These are phyloP conservation scores for Pichia scutulata DNA, from an alignment of 805 yeast genomes.

Conservation along the genomic window DNA sequence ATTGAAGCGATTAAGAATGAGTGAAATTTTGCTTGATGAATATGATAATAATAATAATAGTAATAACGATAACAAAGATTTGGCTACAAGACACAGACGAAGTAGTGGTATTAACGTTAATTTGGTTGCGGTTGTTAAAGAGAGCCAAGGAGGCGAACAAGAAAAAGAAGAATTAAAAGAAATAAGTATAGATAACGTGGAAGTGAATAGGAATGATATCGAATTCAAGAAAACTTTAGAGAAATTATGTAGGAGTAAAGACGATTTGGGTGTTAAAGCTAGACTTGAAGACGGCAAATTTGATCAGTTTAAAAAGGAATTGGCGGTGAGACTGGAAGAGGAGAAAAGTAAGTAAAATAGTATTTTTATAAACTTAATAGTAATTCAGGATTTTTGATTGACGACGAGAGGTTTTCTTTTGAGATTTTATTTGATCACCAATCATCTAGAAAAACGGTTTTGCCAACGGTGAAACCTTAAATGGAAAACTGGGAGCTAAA, in stretches of 20 bases:
- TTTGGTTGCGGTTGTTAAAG: constrained; percentile 17
- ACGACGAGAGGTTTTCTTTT: too few species aligned
- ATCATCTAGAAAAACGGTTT: too few species aligned
- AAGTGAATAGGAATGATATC: background rate
- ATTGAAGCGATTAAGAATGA: constrained; percentile 4
- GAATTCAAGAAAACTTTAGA: constrained; percentile 7
- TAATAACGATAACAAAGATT: background rate
- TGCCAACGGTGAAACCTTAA: too few species aligned
- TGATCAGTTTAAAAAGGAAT: constrained; percentile 14
- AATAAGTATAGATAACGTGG: background rate
- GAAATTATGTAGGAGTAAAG: background rate
- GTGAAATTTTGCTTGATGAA: constrained; percentile 6
- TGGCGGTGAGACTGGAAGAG: constrained; percentile 15
- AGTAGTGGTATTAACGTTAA: constrained; percentile 27
- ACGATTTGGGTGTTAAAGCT: background rate
- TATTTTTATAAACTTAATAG: too few species aligned
- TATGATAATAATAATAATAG: too few species aligned
- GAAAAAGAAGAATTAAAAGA: constrained; percentile 1
- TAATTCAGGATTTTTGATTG: too few species aligned
- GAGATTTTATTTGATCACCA: too few species aligned
- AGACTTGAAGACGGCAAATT: constrained; percentile 5
- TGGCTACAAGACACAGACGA: constrained; percentile 12
- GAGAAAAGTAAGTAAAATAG: constrained; percentile 2
- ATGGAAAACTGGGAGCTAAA: too few species aligned
- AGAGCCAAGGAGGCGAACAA: background rate